Evolutionary conservation across 1,139 yeast genomes (phyloP), one percentile per base, ranked within the genome.

Genomic region (Entelexis sorbosivorans): DNA sequence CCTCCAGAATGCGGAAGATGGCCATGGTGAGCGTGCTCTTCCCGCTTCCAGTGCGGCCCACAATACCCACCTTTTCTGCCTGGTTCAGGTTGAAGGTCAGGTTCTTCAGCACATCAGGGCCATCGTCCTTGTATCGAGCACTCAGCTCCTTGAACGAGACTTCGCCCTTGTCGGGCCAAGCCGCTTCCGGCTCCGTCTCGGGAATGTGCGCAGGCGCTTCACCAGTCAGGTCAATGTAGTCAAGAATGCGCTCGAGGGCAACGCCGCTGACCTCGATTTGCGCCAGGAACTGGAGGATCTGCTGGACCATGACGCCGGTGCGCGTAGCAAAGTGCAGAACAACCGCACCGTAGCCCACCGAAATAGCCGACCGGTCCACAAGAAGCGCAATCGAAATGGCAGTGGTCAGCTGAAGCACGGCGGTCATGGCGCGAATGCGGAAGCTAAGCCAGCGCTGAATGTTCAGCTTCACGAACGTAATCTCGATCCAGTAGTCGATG

Each of bases 11-110:
- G 56, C 95, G 72, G 69, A 82, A 84, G n/a, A 84, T 65, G 0
- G 91, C 82, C 60, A 82, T 66, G 1, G 86, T 78, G 47, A 84
- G 67, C 1, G 89, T 77, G 35, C 86, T 79, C 64, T 84, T 84
- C 22, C 95, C 95, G 0, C 93, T 89, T 40, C 95, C 95, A 0
- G 94, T 84, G 58, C 95, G 73, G 10, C 95, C 95, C 17, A 83
- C 91, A 56, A 84, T 79, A 43, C 94, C 94, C 57, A 84, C 70
- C 61, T 84, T 84, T 59, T 84, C 91, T 17, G 69, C 69, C 3
- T 86, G 72, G 31, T 73, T 69, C 53, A 84, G 75, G 2, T 70
- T 67, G 45, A 83, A 62, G 35, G 69, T 66, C 48, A 84, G 69
- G 46, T 76, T 69, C 49, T 73, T 74, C 60, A 84, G 67, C 3